A percentile compares a stretch with the other conserved stretches of the same genome.
These are phyloP conservation scores for Erythrobasidium hasegawianum DNA, from an alignment of 1,284 basidiomycete genomes.

Conservation along the genomic window DNA sequence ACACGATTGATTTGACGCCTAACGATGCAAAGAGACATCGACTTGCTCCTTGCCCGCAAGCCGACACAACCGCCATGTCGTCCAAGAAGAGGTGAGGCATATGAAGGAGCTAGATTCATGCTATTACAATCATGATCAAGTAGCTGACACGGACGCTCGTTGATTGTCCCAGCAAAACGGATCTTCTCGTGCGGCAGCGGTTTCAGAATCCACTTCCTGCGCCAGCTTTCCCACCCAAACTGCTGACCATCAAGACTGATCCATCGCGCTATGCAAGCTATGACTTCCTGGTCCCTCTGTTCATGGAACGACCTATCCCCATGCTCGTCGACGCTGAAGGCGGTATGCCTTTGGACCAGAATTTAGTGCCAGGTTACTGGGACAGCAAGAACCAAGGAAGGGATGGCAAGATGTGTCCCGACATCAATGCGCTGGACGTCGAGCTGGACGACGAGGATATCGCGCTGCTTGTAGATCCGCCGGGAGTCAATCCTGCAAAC, in stretches of 20 bases:
- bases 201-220: conserved; percentile 88
- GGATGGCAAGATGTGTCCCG: conserved; percentile 59
- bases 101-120: too few species aligned
- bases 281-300: conserved; percentile 73
- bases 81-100: conserved; percentile 1
- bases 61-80: background rate
- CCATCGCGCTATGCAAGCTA: conserved; percentile 78
- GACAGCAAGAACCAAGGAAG: conserved; percentile 73
- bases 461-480: conserved; percentile 39
- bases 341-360: conserved; percentile 79
- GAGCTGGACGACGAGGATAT: conserved; percentile 41
- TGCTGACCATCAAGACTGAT: conserved; percentile 80
- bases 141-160: background rate
- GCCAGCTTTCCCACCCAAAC: conserved; percentile 89
- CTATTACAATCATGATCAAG: too few species aligned
- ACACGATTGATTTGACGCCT: background rate
- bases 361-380: conserved; percentile 61
- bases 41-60: background rate
- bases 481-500: conserved; percentile 9
- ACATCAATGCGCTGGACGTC: background rate
- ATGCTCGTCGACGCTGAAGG: conserved; percentile 92
- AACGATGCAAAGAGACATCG: background rate
- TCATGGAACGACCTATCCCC: conserved; percentile 72
- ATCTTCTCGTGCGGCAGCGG: conserved; percentile 83
- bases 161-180: conserved; percentile 58